phyloP scores from a whole-genome alignment of 352 stramenopile genomes.

The Phytophthora rubi region DNA sequence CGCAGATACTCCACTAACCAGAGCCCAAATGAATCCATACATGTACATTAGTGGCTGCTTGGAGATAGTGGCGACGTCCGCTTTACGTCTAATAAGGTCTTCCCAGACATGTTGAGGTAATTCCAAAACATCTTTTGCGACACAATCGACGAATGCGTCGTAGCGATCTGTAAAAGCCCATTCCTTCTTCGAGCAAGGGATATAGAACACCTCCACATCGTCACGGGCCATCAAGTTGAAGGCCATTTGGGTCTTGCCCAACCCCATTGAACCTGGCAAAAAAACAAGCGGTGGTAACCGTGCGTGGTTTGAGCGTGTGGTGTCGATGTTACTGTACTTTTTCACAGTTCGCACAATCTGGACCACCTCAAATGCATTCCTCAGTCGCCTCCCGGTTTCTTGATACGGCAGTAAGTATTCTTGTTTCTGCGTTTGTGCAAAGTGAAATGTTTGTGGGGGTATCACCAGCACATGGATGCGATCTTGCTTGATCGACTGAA shows the following conservation, averaged over 20 bases:
- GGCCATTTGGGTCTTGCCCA: not conserved
- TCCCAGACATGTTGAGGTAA: not conserved
- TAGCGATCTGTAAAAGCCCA: not conserved
- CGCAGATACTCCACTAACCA: not conserved
- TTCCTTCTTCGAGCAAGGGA: not conserved
- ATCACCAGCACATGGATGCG: not conserved
- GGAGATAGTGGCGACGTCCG: not conserved
- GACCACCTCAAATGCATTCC: not conserved
- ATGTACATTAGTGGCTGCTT: not conserved
- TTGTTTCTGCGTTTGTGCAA: not conserved
- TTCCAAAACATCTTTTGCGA: not conserved
- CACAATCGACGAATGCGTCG: not conserved
- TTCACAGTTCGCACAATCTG: not conserved
- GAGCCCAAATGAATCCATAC: not conserved
- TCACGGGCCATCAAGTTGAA: not conserved
- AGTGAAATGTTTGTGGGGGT: not conserved
- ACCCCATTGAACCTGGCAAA: not conserved
- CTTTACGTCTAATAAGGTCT: not conserved
- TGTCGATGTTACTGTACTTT: not conserved
- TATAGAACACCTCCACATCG: not conserved
- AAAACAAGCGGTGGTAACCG: not conserved
- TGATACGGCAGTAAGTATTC: not conserved
- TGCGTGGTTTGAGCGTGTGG: not conserved
- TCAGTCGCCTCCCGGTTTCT: not conserved
- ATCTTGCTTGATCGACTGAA: not conserved